Base-by-base conservation (phyloP, 345 rosid species). In the Draba incana region DNA sequence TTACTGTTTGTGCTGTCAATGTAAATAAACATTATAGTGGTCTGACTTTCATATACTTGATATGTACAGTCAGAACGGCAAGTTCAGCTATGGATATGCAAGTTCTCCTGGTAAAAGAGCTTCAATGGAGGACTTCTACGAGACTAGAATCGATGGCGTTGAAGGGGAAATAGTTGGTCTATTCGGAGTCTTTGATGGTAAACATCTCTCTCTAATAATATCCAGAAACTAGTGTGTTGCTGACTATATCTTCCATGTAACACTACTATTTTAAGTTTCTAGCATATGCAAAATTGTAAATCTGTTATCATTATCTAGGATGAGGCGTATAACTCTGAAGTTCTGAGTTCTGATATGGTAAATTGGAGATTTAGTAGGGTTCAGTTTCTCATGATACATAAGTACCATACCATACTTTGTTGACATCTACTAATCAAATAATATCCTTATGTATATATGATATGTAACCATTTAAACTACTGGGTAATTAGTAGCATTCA, bases 131-230 rank as follows among this genome's bases (percentile, higher is more conserved):
- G 99, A 95, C 69, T 95, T 92, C 50, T 92, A 92, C 42, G 99
- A 95, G 77, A 89, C 98, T 53, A 83, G 98, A 76, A 92, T 95
- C 42, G 96, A 88, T 76, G 96, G 89, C 49, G 89, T 95, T 70
- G 84, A 86, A 13, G 99, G 97, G 45, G 91, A 92, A 77, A 92
- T 92, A 57, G 96, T 95, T 77, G 99, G 97, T 35, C 88, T 92
- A 3, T 95, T 95, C 84, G 99, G 98, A 67, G 99, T 95, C 76
- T 95, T 95, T 80, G 99, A 95, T 68, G 99, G 99, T 95, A 77
- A 57, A 6, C 66, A 72, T 81, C 54, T 66, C 60, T 62, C 68
- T 69, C 37, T 46, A 9, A 12, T 46, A 9, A 12, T 60, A 10
- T 48, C 27, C 66, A 38, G 1, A 3, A 27, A 10, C 59, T 28